Evolutionary conservation across 768 basidiomycete genomes (phyloP), one percentile per base, ranked within the genome.

Genomic region (Boletus eberwhitei): DNA sequence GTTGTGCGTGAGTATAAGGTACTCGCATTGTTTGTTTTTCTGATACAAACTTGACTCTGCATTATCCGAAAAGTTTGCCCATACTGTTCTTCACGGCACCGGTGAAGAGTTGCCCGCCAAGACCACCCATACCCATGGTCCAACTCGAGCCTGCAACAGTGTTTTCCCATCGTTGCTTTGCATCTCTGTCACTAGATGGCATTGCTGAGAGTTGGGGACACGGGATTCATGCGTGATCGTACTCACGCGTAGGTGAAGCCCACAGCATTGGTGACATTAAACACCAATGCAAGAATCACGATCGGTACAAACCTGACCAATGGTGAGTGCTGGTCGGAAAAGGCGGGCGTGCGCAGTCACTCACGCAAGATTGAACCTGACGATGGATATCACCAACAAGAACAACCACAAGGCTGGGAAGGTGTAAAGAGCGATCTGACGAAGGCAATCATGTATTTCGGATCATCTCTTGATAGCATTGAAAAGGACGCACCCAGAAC

Each of bases 211-310:
- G 56, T 21, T 16, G 49, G 50, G 24, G 26, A 41, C 53, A 46
- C 40, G 42, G 31, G 26, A 22, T 52, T 45, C 39, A 37, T 55
- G 44, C 7, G 35, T 14, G 52, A 60, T 54, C 32, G 52, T 21
- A 77, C 86, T 65, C 70, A 91, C 91, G 89, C 91, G 66, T 93
- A 98, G 46, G 94, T 97, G 75, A 98, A 98, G 12, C 96, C 96
- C 49, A 98, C 77, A n/a, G 87, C 90, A 61, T 98, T 98, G 9
- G 92, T 93, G 48, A 93, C 66, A 70, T 99, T 98, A 82, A 99
- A 98, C 36, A 98, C 89, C 45, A 98, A 78, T 1, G 97, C 97
- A 35, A 99, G 85, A 38, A 87, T 71, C 50, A 98, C 94, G 61
- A 98, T 98, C 8, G 97, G 97, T 57, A 98, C 77, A 72, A 95